A percentile compares a stretch with the other conserved stretches of the same genome.
Evolutionary conservation across 352 stramenopile genomes (phyloP).

Genomic region (Pythium aquatile): DNA sequence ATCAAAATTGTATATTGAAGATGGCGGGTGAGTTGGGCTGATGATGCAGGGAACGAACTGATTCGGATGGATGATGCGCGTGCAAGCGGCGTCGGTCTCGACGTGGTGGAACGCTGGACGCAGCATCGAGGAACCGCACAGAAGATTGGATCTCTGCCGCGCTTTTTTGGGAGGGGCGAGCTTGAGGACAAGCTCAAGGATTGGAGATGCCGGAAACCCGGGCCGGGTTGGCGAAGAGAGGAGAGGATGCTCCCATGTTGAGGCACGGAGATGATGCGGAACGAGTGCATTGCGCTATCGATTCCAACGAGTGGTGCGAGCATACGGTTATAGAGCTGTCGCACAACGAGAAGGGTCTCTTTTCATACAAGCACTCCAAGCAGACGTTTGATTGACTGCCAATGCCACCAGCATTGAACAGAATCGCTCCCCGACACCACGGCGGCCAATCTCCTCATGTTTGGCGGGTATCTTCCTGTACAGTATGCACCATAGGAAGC

Average conservation of each 20-base stretch:
- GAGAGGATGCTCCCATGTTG: not conserved
- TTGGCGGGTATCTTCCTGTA: not conserved
- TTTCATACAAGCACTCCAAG: too few species aligned
- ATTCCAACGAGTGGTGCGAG: not conserved
- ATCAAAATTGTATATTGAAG: constrained; percentile 16
- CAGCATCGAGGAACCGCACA: not conserved
- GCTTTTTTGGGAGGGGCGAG: constrained; percentile 1
- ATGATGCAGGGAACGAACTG: constrained; percentile 6
- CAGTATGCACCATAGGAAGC: not conserved
- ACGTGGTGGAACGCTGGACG: constrained; percentile 17
- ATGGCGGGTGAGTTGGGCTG: constrained; percentile 24
- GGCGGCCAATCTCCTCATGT: too few species aligned
- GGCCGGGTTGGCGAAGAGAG: not conserved
- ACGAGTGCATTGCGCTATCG: not conserved
- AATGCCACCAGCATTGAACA: too few species aligned
- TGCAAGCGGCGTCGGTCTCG: constrained; percentile 7
- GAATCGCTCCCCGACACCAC: too few species aligned
- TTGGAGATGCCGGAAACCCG: not conserved
- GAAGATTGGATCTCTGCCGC: constrained; percentile 3
- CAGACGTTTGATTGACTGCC: too few species aligned
- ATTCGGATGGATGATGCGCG: constrained; percentile 8
- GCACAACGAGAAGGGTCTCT: not conserved
- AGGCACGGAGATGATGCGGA: not conserved
- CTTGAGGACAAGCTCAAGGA: not conserved
- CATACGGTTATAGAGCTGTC: not conserved